Conservation (phyloP, 768 basidiomycete species). For the Mrakia frigida region DNA sequence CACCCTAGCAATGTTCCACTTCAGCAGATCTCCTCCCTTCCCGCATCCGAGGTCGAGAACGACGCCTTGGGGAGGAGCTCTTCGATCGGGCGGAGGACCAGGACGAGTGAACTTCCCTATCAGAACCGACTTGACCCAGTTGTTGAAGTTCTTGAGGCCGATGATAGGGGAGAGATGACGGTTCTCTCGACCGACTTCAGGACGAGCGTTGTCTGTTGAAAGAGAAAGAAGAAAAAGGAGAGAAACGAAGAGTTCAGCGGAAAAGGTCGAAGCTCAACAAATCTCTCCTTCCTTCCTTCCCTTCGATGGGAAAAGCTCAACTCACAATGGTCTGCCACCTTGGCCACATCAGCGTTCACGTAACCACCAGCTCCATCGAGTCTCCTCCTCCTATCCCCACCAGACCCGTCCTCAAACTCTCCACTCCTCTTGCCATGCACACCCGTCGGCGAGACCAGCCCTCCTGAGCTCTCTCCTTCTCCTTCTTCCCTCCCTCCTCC, state of each 20-base stretch:
- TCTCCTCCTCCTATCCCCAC: constrained; percentile 32
- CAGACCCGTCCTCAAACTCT: constrained; percentile 28
- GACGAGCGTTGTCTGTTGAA: constrained; percentile 75
- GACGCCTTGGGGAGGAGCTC: constrained; percentile 52
- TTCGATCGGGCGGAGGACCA: constrained; percentile 48
- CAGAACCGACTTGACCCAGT: constrained; percentile 97
- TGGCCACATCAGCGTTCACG: constrained; percentile 38
- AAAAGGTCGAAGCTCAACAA: neutral
- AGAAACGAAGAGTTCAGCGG: neutral
- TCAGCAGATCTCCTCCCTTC: constrained; percentile 95
- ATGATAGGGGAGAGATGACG: constrained; percentile 89
- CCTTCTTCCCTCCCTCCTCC: constrained; percentile 15
- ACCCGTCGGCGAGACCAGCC: neutral
- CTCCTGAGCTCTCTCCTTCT: constrained; percentile 11
- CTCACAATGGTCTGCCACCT: constrained; percentile 41
- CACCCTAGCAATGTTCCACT: constrained; percentile 85
- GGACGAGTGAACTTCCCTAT: constrained; percentile 84
- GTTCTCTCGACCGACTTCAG: constrained; percentile 79
- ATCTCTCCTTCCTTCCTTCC: neutral
- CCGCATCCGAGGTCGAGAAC: constrained; percentile 97
- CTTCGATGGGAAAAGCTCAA: neutral
- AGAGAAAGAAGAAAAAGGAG: neutral
- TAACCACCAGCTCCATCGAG: constrained; percentile 36
- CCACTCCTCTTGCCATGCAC: neutral
- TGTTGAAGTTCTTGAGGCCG: constrained; percentile 95